phyloP scores from a whole-genome alignment of 768 basidiomycete genomes.

The Peribolospora baueri region DNA sequence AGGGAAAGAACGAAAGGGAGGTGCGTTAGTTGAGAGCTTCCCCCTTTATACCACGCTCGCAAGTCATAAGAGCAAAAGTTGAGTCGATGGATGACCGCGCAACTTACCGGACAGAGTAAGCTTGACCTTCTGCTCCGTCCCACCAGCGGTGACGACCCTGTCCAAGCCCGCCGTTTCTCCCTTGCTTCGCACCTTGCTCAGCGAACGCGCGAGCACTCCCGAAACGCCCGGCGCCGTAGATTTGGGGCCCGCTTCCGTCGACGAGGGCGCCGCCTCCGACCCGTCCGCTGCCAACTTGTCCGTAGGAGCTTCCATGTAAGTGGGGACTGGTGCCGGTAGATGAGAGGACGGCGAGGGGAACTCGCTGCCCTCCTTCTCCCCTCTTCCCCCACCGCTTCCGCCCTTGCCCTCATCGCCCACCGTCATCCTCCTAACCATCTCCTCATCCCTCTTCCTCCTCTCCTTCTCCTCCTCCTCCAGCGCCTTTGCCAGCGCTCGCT shows the following conservation, averaged over 20 bases:
- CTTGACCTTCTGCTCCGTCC: conserved; percentile 11
- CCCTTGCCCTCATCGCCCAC: not conserved
- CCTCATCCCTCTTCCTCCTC: conserved; percentile 1
- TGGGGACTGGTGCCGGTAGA: too few relatives aligned
- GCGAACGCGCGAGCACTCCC: not conserved
- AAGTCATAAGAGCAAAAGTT: too few relatives aligned
- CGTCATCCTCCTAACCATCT: conserved; percentile 32
- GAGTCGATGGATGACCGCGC: too few relatives aligned
- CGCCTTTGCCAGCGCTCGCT: conserved; percentile 16
- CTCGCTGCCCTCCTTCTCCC: not conserved
- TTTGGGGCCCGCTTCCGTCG: too few relatives aligned
- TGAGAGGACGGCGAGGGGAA: too few relatives aligned
- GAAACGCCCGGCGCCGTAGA: too few relatives aligned
- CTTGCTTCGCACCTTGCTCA: not conserved
- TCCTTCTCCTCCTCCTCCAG: conserved; percentile 10
- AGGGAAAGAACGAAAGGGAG: not conserved
- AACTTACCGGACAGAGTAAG: conserved; percentile 1
- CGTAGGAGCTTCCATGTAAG: too few relatives aligned
- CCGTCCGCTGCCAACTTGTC: too few relatives aligned
- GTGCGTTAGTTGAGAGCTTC: too few relatives aligned
- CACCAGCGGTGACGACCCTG: conserved; percentile 5
- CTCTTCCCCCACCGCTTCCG: not conserved
- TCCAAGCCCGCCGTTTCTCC: not conserved
- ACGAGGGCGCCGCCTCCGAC: too few relatives aligned
- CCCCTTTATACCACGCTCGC: too few relatives aligned